Percentiles rank a stretch among this genome's conserved stretches.
These are phyloP conservation scores for Rhododendron simsii DNA, from an alignment of 148 eudicot species.

Conservation along the genomic window DNA sequence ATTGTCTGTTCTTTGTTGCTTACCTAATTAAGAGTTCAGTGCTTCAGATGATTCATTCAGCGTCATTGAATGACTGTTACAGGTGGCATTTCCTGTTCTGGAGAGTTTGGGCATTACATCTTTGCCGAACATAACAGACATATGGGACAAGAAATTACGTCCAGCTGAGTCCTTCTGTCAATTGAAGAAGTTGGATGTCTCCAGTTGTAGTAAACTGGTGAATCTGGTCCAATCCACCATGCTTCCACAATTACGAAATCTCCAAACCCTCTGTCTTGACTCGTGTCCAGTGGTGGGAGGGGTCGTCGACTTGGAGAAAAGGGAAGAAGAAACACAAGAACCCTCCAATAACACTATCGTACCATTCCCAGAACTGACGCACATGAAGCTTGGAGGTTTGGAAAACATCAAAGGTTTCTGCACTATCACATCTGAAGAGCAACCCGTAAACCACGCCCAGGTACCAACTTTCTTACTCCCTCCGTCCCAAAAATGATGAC, in stretches of 20 bases:
- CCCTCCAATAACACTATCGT: not conserved
- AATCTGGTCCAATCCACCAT: not conserved
- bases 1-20: not conserved
- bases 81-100: not conserved
- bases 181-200: not conserved
- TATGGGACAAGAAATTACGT: not conserved
- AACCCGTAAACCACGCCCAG: not conserved
- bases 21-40: not conserved
- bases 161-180: not conserved
- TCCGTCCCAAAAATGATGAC: too few species aligned
- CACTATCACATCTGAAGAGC: not conserved
- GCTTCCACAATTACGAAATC: not conserved
- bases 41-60: not conserved
- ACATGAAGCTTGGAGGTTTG: not conserved
- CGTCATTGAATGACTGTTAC: not conserved
- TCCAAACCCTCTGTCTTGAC: accelerated
- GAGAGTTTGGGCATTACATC: accelerated
- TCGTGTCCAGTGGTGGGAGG: not conserved
- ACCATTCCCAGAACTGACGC: not conserved
- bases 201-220: accelerated
- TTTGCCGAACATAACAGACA: not conserved
- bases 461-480: not conserved
- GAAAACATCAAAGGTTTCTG: not conserved
- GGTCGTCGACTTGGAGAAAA: not conserved
- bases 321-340: not conserved